phyloP scores from a whole-genome alignment of 352 stramenopile genomes.

The Phytophthora foliorum region DNA sequence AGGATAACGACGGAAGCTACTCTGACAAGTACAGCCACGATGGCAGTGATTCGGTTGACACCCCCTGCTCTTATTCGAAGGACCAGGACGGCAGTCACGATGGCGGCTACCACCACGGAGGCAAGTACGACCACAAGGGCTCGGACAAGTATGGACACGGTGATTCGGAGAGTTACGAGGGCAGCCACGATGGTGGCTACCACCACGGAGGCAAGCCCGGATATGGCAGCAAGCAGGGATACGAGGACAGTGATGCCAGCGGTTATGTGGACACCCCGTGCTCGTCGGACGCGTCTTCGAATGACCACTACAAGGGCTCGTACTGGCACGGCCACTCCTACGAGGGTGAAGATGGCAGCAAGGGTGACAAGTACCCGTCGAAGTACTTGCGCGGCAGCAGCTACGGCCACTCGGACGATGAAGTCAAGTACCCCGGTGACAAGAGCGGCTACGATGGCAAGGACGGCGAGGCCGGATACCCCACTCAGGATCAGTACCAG shows the following conservation, averaged over 20 bases:
- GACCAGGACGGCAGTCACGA: background rate
- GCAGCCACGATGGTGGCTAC: background rate
- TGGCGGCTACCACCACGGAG: background rate
- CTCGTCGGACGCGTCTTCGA: constrained; percentile 19
- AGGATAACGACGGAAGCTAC: background rate
- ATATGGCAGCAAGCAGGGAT: background rate
- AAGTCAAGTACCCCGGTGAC: constrained; percentile 2
- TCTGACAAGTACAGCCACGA: background rate
- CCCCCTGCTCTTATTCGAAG: background rate
- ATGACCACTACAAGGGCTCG: constrained; percentile 6
- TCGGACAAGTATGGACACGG: background rate
- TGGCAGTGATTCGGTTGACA: background rate
- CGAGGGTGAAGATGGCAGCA: constrained; percentile 2
- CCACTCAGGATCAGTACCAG: constrained; percentile 12
- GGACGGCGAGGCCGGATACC: constrained; percentile 8
- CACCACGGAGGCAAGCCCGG: too few species aligned
- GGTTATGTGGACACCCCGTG: constrained; percentile 15
- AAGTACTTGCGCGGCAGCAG: constrained; percentile 30
- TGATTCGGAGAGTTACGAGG: constrained; percentile 4
- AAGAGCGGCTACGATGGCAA: constrained; percentile 1
- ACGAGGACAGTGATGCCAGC: constrained; percentile 9
- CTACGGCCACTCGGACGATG: constrained; percentile 10
- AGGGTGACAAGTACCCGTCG: constrained; percentile 23
- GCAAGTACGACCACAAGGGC: background rate
- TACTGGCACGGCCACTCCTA: too few species aligned